A percentile compares a stretch with the other conserved stretches of the same genome.
Evolutionary conservation across 768 basidiomycete genomes (phyloP).

Genomic region (Mycena metata): DNA sequence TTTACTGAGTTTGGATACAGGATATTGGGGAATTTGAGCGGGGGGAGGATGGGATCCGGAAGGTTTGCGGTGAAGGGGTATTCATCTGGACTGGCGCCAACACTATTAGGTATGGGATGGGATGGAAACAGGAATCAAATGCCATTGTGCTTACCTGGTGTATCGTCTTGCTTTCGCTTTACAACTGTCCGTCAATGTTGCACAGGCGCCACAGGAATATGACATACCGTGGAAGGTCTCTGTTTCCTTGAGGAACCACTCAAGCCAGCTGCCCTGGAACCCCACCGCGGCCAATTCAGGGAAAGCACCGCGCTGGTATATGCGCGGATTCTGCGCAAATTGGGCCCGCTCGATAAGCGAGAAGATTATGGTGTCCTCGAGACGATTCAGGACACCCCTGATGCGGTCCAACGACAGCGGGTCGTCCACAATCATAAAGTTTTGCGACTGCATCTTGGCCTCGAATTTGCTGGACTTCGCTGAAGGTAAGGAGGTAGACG

Average conservation of each 20-base stretch:
- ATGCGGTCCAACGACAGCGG: conserved; percentile 92
- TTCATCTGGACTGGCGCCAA: conserved; percentile 88
- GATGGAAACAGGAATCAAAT: conserved; percentile 6
- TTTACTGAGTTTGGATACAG: conserved; percentile 87
- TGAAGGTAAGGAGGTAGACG: no score
- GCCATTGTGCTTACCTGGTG: conserved; percentile 72
- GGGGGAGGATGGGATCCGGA: conserved; percentile 84
- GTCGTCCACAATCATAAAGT: conserved; percentile 82
- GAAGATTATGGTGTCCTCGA: conserved; percentile 99
- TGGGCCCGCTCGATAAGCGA: conserved; percentile 97
- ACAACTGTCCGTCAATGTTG: conserved; percentile 11
- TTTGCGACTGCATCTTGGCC: conserved; percentile 68
- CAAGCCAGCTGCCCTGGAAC: conserved; percentile 92
- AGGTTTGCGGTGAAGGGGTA: conserved; percentile 92
- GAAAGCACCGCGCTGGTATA: conserved; percentile 87
- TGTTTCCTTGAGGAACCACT: conserved; percentile 97
- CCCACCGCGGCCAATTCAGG: conserved; percentile 79
- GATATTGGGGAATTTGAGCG: conserved; percentile 80
- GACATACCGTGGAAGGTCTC: conserved; percentile 93
- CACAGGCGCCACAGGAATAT: conserved; percentile 11
- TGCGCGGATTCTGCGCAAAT: conserved; percentile 92
- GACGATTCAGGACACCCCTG: conserved; percentile 84
- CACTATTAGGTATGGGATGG: not conserved
- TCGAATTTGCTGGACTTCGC: not conserved
- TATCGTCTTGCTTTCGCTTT: conserved; percentile 95